A percentile compares a stretch with the other conserved stretches of the same genome.
Evolutionary conservation across 306 rosid genomes (phyloP).

Genomic region (Rubus idaeus): DNA sequence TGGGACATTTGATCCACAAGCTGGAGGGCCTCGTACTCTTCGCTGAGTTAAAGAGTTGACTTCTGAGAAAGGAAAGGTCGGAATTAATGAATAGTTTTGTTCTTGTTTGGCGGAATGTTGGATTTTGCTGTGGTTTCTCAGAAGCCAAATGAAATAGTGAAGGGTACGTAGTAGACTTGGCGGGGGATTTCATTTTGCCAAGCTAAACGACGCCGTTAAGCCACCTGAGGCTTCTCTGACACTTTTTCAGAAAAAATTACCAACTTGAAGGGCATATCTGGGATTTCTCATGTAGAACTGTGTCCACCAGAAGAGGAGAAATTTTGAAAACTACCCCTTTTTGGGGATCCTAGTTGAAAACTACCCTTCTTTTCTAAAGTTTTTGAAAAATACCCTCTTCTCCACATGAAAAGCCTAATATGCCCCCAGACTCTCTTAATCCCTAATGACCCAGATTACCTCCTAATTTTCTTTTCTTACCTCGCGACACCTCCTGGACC

Average conservation of each 20-base stretch:
- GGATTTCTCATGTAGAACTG: neutral
- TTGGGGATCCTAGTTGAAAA: no score
- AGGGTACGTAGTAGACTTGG: neutral
- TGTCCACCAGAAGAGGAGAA: no score
- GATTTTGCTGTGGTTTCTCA: neutral
- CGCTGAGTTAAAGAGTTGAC: constrained; percentile 1
- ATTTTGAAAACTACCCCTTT: no score
- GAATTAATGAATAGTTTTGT: neutral
- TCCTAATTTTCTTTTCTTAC: no score
- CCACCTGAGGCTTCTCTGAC: neutral
- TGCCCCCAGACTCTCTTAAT: no score
- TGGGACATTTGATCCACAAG: neutral
- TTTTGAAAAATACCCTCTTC: no score
- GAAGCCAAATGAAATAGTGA: neutral
- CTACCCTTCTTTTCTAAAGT: no score
- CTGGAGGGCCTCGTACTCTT: constrained; percentile 9
- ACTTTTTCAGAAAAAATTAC: no score
- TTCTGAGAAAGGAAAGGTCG: neutral
- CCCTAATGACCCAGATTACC: no score
- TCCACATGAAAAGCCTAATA: no score
- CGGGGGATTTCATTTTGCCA: neutral
- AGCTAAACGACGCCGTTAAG: neutral
- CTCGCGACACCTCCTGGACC: no score
- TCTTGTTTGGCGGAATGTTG: neutral
- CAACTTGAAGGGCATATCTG: neutral